Conservation (phyloP, 495 filamentous ascomycete species). For the Penicillium maclennaniae region DNA sequence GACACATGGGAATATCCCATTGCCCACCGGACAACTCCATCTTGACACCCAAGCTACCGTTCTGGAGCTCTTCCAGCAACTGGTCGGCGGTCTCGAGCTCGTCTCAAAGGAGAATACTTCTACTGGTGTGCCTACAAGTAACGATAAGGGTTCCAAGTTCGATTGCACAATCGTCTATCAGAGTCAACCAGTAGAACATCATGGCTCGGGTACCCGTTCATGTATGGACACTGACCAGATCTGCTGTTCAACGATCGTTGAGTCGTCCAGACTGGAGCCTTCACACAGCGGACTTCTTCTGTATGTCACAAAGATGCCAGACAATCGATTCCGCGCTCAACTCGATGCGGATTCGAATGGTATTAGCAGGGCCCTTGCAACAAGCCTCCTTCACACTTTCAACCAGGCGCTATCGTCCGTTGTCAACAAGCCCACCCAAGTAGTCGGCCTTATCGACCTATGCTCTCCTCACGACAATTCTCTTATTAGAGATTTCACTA, state of each 20-base stretch:
- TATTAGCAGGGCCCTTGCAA: conserved; percentile 7
- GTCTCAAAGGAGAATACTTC: not conserved
- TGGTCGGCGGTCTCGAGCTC: not conserved
- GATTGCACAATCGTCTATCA: conserved; percentile 10
- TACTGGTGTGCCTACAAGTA: not conserved
- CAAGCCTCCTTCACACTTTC: conserved; percentile 19
- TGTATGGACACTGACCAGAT: not conserved
- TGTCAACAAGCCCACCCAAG: not conserved
- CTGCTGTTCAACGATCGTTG: conserved; percentile 3
- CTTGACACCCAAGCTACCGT: conserved; percentile 10
- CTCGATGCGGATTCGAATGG: conserved; percentile 2
- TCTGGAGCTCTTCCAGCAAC: conserved; percentile 6
- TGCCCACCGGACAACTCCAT: conserved; percentile 8
- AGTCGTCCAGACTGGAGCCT: not conserved
- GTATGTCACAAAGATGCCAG: conserved; percentile 4
- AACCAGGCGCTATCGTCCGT: conserved; percentile 13
- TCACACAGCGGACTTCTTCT: conserved; percentile 4
- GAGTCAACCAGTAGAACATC: not conserved
- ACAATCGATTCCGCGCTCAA: conserved; percentile 7
- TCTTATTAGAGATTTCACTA: conserved; percentile 9
- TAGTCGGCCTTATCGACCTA: conserved; percentile 9
- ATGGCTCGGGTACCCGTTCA: not conserved
- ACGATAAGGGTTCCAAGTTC: not conserved
- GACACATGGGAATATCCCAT: not conserved
- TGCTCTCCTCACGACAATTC: conserved; percentile 9